A percentile compares a stretch with the other conserved stretches of the same genome.
Conservation (phyloP, 345 rosid species). For the Eucalyptus coolabah region DNA sequence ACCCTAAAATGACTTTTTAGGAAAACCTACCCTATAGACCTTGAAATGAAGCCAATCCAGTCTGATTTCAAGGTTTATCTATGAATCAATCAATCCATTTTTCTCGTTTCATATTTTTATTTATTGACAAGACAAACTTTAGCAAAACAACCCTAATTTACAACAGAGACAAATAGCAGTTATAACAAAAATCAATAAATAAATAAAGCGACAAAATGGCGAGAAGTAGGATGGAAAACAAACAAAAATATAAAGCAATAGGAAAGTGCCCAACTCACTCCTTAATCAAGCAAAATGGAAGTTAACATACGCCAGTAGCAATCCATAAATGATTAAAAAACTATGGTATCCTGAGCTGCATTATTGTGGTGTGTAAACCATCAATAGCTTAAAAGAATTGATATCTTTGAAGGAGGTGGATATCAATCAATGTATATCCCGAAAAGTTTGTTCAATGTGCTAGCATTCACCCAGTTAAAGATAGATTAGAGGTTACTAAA, state of each 20-base stretch:
- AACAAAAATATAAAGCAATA: neutral
- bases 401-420: neutral
- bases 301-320: neutral
- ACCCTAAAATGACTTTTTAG: neutral
- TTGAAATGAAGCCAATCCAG: rapidly evolving
- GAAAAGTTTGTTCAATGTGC: neutral
- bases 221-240: neutral
- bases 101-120: neutral
- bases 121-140: neutral
- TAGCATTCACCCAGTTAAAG: neutral
- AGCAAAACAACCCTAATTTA: neutral
- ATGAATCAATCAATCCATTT: neutral
- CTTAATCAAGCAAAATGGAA: neutral
- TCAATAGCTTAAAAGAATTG: neutral
- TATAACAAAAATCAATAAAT: neutral
- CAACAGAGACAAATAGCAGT: neutral
- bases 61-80: neutral
- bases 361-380: neutral
- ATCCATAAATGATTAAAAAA: neutral
- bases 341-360: neutral
- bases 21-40: neutral
- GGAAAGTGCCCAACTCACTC: neutral
- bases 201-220: neutral
- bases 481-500: neutral
- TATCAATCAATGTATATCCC: neutral